Base-by-base conservation (phyloP, 2,329 filamentous ascomycete species). In the Colletotrichum kahawae region DNA sequence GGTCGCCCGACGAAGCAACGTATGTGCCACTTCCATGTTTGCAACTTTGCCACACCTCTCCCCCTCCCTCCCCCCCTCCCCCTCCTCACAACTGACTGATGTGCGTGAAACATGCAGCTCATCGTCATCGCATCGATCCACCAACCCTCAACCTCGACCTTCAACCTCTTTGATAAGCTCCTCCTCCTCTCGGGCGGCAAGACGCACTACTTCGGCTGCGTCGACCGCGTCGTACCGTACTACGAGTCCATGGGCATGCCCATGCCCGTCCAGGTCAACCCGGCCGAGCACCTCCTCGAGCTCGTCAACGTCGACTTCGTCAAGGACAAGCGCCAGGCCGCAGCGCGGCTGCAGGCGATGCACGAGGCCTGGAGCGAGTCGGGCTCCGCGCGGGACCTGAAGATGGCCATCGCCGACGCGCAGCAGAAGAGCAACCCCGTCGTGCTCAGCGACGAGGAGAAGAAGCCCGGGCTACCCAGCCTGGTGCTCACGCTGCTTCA, bases 41-140 rank as follows among this genome's bases (percentile, higher is more conserved):
- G 4, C 9, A 33, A 34, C 14, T 21, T 59, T 2, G 27, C 33
- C n/a, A 6, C 29, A 24, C 29, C 29, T 7, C 33, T 13, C 10
- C 13, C 24, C 24, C 29, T 59, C 2, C 16, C 12, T 4, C 18
- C 34, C 12, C n/a, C n/a, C n/a, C n/a, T n/a, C n/a, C n/a, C n/a
- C n/a, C n/a, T n/a, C n/a, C 18, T 60, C 4, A 8, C 10, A 21
- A 13, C 18, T 7, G 0, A 48, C 10, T 21, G 18, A 21, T 13
- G 10, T 13, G 43, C 13, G 5, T 13, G 43, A 12, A 51, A 6
- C 4, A 14, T 75, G 66, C 74, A 93, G 91, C 87, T 97, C 75
- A 91, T 97, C 74, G 91, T 97, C 34, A 92, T 97, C 74, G 93
- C 93, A 5, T 95, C 93, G 51, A 97, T 97, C 76, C 95, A 97